Conservation (phyloP, 2,329 filamentous ascomycete genomes). For the Cytospora leucostoma region DNA sequence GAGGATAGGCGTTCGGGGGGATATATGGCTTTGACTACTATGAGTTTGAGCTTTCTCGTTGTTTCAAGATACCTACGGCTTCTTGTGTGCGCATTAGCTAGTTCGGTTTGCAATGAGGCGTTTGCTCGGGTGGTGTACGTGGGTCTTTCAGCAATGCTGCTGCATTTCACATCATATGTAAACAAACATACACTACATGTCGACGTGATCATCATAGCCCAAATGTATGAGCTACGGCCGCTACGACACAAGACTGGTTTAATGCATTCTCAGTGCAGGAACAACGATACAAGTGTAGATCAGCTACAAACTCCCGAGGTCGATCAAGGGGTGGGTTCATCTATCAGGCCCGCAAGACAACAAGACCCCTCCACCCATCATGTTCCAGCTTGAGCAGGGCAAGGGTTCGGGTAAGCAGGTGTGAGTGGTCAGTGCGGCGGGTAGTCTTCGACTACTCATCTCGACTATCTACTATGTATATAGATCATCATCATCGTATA, state of each 20-base stretch:
- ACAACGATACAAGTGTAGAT: no score
- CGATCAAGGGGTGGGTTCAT: no score
- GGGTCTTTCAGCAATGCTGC: neutral
- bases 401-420: neutral
- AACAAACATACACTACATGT: neutral
- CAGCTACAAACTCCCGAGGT: no score
- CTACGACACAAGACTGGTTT: no score
- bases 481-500: neutral
- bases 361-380: no score
- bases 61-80: slow-evolving; percentile 23
- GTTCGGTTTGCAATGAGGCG: neutral
- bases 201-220: neutral
- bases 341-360: no score
- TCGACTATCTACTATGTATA: neutral
- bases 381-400: neutral
- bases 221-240: neutral
- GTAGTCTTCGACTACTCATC: neutral
- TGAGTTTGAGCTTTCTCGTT: neutral
- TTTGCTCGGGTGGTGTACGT: neutral
- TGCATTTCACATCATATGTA: neutral
- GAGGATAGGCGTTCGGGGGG: neutral
- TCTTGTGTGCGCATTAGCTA: slow-evolving; percentile 7
- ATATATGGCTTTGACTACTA: neutral
- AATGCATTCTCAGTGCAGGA: no score
- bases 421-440: neutral